These are phyloP conservation scores for Scheffersomyces lignosus DNA, from an alignment of 805 yeast species.

Conservation along the genomic window DNA sequence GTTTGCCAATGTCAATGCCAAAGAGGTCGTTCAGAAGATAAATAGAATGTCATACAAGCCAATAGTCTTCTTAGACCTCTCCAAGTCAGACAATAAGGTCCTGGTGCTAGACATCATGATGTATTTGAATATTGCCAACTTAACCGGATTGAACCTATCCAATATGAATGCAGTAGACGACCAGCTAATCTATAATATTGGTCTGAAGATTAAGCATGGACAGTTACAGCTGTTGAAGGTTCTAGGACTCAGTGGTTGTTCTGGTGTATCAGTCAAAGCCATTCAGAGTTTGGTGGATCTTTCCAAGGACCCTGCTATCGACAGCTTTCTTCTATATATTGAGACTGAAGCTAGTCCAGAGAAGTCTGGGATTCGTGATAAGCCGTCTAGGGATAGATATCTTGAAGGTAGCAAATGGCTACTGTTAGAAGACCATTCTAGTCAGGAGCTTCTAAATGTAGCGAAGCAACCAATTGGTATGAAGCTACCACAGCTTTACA, in stretches of 20 bases:
- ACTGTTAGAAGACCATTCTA: no score
- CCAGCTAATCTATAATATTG: constrained; percentile 25
- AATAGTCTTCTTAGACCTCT: constrained; percentile 28
- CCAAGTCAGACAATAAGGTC: no score
- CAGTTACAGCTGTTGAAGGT: constrained; percentile 20
- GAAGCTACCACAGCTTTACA: no score
- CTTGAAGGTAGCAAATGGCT: constrained; percentile 11
- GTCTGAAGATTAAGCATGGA: constrained; percentile 14
- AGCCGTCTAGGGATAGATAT: no score
- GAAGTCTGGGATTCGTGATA: no score
- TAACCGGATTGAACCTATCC: constrained; percentile 28
- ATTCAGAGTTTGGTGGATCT: background rate
- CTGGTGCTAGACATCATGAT: no score
- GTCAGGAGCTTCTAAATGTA: no score
- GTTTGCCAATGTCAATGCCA: constrained; percentile 27
- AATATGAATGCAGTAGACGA: constrained; percentile 29
- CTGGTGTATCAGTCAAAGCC: background rate
- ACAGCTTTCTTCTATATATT: constrained; percentile 8
- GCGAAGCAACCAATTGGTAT: no score
- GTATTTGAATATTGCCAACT: constrained; percentile 25
- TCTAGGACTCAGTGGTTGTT: constrained; percentile 24
- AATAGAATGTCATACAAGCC: constrained; percentile 15
- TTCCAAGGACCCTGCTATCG: no score
- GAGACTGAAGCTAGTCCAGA: no score
- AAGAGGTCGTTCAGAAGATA: constrained; percentile 19